Conservation (phyloP, 1,284 basidiomycete genomes). For the Cryptococcus sp. region DNA sequence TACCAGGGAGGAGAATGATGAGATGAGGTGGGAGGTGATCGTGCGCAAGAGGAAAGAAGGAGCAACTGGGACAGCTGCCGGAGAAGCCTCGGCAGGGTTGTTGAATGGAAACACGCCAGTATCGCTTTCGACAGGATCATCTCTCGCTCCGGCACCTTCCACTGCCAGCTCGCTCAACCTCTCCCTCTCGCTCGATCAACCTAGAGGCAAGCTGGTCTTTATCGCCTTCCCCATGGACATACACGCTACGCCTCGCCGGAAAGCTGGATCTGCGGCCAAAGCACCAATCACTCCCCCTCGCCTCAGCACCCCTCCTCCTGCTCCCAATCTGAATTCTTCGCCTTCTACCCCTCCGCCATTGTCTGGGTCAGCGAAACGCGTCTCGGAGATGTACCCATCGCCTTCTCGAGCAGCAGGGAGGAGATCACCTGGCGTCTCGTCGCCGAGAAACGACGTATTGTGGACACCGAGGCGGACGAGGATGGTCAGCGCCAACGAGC, state of each 20-base stretch:
- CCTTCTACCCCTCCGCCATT: slow-evolving; percentile 1
- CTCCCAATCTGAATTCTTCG: slow-evolving; percentile 1
- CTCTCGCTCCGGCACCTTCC: slow-evolving; percentile 6
- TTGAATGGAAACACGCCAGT: slow-evolving; percentile 8
- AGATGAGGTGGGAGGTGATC: slow-evolving; percentile 35
- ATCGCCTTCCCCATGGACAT: slow-evolving; percentile 31
- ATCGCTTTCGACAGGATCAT: slow-evolving; percentile 8
- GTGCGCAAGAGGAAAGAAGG: slow-evolving; percentile 23
- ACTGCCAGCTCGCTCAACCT: slow-evolving; percentile 36
- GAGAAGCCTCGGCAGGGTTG: not conserved
- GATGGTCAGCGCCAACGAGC: slow-evolving; percentile 15
- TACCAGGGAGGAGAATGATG: slow-evolving; percentile 10
- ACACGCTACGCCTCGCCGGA: slow-evolving; percentile 19
- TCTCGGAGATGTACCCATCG: slow-evolving; percentile 4
- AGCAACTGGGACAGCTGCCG: no score
- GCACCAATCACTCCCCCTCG: not conserved
- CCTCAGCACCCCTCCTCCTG: not conserved
- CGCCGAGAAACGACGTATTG: slow-evolving; percentile 3
- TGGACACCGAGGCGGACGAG: slow-evolving; percentile 17
- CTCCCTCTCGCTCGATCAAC: slow-evolving; percentile 31
- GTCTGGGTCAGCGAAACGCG: slow-evolving; percentile 1
- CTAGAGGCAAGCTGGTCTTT: slow-evolving; percentile 38
- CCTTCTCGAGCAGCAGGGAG: slow-evolving; percentile 1
- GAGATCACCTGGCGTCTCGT: slow-evolving; percentile 3
- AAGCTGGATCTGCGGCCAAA: not conserved